Evolutionary conservation across 2,329 filamentous ascomycete genomes (phyloP), one percentile per base, ranked within the genome.

Genomic region (Neonectria hederae): DNA sequence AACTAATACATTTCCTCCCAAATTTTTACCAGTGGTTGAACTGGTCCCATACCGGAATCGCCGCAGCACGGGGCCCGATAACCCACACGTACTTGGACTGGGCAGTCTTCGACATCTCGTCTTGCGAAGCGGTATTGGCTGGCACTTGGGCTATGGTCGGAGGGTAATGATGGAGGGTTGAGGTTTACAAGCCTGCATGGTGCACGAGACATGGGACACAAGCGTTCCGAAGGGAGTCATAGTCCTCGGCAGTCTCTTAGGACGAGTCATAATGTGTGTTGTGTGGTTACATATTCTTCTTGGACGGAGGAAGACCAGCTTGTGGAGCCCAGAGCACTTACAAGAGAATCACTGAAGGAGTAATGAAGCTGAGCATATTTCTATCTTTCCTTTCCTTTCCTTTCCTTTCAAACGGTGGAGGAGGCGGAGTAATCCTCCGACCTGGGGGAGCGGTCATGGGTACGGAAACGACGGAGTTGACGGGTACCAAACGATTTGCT

Each of bases 1-100:
- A 55, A 66, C 68, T 73, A 74, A 74, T 73, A 66, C 59, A 57
- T 54, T 59, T 49, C 28, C 52, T 55, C 48, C 60, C 40, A 28
- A 51, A 43, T 22, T 51, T 43, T 56, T 49, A 42, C 40, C 28
- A 42, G 22, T 40, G 32, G 42, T 21, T 46, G 43, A 42, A 28
- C 40, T 28, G 54, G 60, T 17, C 22, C 26, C 14, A 58, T 52
- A 35, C 51, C 51, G 40, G 45, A 38, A n/a, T 24, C 35, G 17
- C 26, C 13, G 43, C 51, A 43, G 21, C 43, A 51, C 26, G 48
- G 28, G 17, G 26, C 5, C 21, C 26, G 26, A 30, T 26, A 48
- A 30, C 30, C 21, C 43, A 38, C n/a, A 38, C 22, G 28, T 19
- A 17, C 24, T 8, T 55, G 40, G 26, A 32, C 54, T 14, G 43